Conservation (phyloP, 2,329 filamentous ascomycete genomes). For the Xylaria sp. region DNA sequence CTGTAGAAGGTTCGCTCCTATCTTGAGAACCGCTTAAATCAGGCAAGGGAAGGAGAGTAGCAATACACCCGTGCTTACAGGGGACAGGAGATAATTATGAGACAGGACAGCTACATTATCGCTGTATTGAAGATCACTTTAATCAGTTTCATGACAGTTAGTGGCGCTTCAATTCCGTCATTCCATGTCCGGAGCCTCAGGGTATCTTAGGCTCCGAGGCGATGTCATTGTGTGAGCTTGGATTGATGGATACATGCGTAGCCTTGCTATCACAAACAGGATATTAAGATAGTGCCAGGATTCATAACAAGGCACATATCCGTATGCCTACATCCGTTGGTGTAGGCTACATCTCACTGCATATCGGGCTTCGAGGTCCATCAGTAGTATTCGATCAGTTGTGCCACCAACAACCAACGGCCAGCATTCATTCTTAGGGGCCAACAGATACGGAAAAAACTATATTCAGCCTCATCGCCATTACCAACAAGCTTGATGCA, state of each 20-base stretch:
- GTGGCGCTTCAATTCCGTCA: neutral
- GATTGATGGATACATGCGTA: neutral
- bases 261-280: neutral
- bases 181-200: neutral
- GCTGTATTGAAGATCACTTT: neutral
- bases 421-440: neutral
- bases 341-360: slow-evolving; percentile 5
- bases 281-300: neutral
- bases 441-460: neutral
- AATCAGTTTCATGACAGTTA: neutral
- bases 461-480: neutral
- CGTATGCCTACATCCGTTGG: slow-evolving; percentile 7
- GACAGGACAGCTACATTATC: neutral
- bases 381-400: neutral
- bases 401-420: neutral
- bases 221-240: neutral
- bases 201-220: neutral
- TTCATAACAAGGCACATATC: neutral
- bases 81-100: neutral
- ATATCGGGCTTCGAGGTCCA: neutral
- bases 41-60: neutral
- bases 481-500: neutral
- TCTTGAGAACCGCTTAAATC: neutral
- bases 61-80: neutral
- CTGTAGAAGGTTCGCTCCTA: slow-evolving; percentile 11